Evolutionary conservation across 805 yeast species (phyloP).

Genomic region (Allodekkera sacchari): DNA sequence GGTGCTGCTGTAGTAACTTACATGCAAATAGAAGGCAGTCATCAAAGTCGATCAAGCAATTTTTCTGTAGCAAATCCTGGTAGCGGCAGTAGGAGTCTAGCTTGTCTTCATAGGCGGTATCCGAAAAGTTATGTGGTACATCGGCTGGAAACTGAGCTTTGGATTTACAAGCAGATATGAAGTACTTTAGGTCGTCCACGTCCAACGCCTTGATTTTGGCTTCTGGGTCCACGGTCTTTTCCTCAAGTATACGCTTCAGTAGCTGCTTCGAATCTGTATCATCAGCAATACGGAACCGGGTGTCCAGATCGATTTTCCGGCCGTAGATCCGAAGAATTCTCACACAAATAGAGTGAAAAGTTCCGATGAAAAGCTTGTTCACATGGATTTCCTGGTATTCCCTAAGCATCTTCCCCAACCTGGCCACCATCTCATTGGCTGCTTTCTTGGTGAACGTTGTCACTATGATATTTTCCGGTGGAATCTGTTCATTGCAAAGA

Average conservation of each 20-base stretch:
- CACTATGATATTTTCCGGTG: slow-evolving; percentile 62
- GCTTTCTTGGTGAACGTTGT: slow-evolving; percentile 94
- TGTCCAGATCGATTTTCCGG: slow-evolving; percentile 31
- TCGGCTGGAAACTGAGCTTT: slow-evolving; percentile 37
- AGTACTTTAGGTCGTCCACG: slow-evolving; percentile 29
- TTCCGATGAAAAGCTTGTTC: slow-evolving; percentile 60
- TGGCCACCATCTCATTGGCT: slow-evolving; percentile 70
- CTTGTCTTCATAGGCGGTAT: slow-evolving; percentile 22
- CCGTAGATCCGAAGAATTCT: slow-evolving; percentile 53
- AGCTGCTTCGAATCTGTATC: slow-evolving; percentile 50
- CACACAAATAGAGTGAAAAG: slow-evolving; percentile 81
- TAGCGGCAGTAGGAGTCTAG: slow-evolving; percentile 42
- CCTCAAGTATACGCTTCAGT: slow-evolving; percentile 28
- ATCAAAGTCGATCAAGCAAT: slow-evolving; percentile 67
- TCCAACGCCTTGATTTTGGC: slow-evolving; percentile 28
- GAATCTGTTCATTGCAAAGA: slow-evolving; percentile 38
- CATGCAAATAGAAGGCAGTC: slow-evolving; percentile 59
- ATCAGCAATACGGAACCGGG: slow-evolving; percentile 48
- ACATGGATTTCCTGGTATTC: slow-evolving; percentile 23
- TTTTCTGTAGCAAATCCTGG: slow-evolving; percentile 35
- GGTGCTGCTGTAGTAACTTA: slow-evolving; percentile 34
- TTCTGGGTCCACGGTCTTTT: slow-evolving; percentile 7
- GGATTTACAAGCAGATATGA: slow-evolving; percentile 52
- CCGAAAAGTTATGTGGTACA: slow-evolving; percentile 15
- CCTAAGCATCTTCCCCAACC: slow-evolving; percentile 36